Evolutionary conservation across 1,284 basidiomycete species (phyloP), one percentile per base, ranked within the genome.

Genomic region (Sanghuangporus sanghuang): DNA sequence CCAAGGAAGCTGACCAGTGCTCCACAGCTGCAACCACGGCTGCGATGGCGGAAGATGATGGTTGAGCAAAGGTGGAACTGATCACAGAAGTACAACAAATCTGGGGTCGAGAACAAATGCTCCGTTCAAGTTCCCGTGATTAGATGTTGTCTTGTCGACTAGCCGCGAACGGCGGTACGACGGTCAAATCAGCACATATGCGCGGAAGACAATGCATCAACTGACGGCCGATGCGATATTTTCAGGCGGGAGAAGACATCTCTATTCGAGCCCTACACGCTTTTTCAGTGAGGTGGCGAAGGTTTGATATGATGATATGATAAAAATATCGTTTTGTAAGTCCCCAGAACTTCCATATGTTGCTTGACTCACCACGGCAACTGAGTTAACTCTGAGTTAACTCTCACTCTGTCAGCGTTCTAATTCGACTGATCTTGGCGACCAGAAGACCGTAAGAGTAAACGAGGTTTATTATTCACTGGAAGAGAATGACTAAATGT

Each of bases 401-500:
- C 23, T 35, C 18, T 27, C 18, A 50, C 48, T n/a, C 23, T 3
- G 50, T 52, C 50, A 23, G 35, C 8, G 16, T 54, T 54, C 53
- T 32, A 27, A 46, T 14, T n/a, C 44, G 16, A 2, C 16, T n/a
- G 12, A 18, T 46, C 44, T 12, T 46, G 44, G 53, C 8, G 53
- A 14, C 53, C 40, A 56, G 54, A 52, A 53, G 59, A 35, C 53
- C 40, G 40, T 42, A 39, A 27, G 14, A 16, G 16, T 8, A 27
- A 49, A 55, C 8, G 21, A 32, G 48, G 27, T 61, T 40, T 50
- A 46, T 57, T 62, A 54, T 53, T 46, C 53, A 44, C 50, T 46
- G 54, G 16, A 56, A 49, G 53, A 49, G 49, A 60, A 49, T 35
- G 49, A 60, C 40, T 42, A 46, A 50, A 50, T 60, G 36, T 59